Evolutionary conservation across 139 green algal species (phyloP).

Genomic region (Pleodorina starrii): DNA sequence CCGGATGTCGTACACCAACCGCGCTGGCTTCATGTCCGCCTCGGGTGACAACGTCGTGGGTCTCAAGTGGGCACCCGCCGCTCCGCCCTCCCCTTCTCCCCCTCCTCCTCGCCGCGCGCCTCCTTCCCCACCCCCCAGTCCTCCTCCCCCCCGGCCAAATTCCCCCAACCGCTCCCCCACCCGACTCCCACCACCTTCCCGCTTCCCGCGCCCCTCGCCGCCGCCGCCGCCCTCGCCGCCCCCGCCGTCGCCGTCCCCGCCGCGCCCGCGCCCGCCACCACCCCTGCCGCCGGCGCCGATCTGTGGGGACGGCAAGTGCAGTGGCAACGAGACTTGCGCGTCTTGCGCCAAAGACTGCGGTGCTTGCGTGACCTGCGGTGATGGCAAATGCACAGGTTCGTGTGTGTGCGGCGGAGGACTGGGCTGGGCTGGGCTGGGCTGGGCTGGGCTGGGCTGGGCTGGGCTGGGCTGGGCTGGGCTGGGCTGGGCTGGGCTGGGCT

Average conservation of each 20-base stretch:
- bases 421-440: too few species aligned
- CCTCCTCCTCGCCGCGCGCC: background rate
- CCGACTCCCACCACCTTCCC: background rate
- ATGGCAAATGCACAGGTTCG: too few species aligned
- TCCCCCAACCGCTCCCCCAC: background rate
- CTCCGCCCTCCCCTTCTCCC: background rate
- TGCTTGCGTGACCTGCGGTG: background rate
- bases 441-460: too few species aligned
- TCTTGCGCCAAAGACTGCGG: background rate
- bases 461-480: too few species aligned
- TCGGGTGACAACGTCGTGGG: conserved; percentile 6
- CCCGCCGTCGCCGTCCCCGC: background rate
- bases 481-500: too few species aligned
- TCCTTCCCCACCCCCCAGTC: background rate
- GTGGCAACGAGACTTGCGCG: background rate
- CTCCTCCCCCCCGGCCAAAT: background rate
- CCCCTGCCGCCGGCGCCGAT: background rate
- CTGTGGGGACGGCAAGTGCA: background rate
- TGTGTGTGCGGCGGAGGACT: too few species aligned
- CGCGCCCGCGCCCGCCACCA: background rate
- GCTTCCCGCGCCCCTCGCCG: background rate
- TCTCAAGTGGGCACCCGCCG: background rate
- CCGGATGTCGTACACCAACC: conserved; percentile 17
- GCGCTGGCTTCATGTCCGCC: conserved; percentile 7
- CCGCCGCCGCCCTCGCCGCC: background rate